Base-by-base conservation (phyloP, 495 filamentous ascomycete species). In the Astrothelium macrocarpum region DNA sequence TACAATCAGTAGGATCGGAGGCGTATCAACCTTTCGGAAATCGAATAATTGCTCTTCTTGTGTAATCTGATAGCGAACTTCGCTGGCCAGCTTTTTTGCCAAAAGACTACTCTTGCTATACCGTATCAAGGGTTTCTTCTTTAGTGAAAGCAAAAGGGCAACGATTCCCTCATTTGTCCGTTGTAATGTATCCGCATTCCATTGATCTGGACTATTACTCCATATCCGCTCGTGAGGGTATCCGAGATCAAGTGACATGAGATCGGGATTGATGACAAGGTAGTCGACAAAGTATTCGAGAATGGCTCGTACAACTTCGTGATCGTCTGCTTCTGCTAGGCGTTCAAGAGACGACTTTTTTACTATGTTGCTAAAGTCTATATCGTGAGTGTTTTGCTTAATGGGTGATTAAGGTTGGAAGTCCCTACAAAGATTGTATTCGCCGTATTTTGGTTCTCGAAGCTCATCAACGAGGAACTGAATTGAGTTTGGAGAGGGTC, bases 11-110 rank as follows among this genome's bases (percentile, higher is more conserved):
- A 98, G 79, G 68, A 98, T 90, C 0, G 95, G 95, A 1, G 95
- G 89, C 1, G 94, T 98, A 76, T 98, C 94, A 59, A 89, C 89
- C 72, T 89, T 92, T 72, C 93, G 82, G 75, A 98, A 98, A 74
- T 97, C 93, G 76, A 98, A 98, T 32, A 98, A 79, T 69, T 96
- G 91, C 67, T 97, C 94, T 76, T 98, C 94, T 71, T 98, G 93
- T 1, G 88, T 93, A 59, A 97, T 87, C 65, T 88, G 85, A 73
- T 97, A 97, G 66, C 91, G 83, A 53, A 96, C 85, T 71, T 98
- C 94, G 0, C 87, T 88, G 11, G 92, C 95, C 25, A 98, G 79
- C 72, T 97, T 97, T 75, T 93, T 93, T 1, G 91, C 89, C 68
- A 97, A 71, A 16, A 89, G 70, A 74, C 95, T 97, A 70, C 89